Conservation (phyloP, 1,139 yeast species). For the Saccharomyces hybrid region DNA sequence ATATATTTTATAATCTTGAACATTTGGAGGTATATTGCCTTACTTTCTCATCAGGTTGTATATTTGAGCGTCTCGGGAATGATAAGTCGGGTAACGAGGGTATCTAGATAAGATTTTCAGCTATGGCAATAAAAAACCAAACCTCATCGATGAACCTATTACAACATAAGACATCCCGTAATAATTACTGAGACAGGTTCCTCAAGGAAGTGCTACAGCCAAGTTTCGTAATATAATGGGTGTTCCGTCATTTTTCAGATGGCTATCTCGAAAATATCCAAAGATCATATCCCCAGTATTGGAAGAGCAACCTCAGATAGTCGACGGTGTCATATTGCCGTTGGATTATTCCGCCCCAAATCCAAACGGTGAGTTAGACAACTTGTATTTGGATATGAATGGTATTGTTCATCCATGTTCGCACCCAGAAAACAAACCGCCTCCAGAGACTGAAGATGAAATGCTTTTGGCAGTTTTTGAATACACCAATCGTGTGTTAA, state of each 20-base stretch:
- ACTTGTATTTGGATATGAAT: slow-evolving; percentile 88
- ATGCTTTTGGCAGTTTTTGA: slow-evolving; percentile 87
- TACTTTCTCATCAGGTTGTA: background rate
- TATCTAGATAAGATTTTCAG: background rate
- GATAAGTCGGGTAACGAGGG: background rate
- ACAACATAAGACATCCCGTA: too few relatives aligned
- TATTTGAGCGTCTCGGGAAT: background rate
- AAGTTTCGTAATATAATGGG: slow-evolving; percentile 38
- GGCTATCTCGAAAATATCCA: slow-evolving; percentile 91
- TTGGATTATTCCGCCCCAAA: slow-evolving; percentile 67
- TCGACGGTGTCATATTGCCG: slow-evolving; percentile 56
- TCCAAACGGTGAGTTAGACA: slow-evolving; percentile 93
- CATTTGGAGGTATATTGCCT: background rate
- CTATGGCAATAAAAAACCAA: background rate
- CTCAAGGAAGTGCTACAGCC: background rate
- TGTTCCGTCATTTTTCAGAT: slow-evolving; percentile 95
- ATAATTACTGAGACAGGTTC: background rate
- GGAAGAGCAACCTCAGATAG: slow-evolving; percentile 55
- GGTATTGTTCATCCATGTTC: slow-evolving; percentile 98
- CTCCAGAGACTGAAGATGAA: slow-evolving; percentile 91
- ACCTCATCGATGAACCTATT: background rate
- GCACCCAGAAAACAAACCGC: slow-evolving; percentile 89
- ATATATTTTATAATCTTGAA: too few relatives aligned
- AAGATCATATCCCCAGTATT: slow-evolving; percentile 86
- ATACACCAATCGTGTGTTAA: slow-evolving; percentile 80